These are phyloP conservation scores for Mucor irregularis DNA, from an alignment of 371 early-diverging fungal species.

Conservation along the genomic window DNA sequence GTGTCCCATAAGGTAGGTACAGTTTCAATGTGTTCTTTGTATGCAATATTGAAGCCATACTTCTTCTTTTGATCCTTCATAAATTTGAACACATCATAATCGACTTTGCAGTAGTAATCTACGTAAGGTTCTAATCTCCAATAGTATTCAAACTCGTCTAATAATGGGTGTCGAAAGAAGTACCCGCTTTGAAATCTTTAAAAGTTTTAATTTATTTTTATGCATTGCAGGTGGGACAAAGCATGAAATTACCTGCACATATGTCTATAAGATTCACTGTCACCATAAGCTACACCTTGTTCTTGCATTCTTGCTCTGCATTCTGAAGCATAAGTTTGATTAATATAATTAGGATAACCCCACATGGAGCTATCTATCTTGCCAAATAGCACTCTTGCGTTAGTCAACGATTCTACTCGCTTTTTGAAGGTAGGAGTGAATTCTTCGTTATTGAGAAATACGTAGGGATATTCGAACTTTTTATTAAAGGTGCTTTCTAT, in stretches of 20 bases:
- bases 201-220: slow-evolving; percentile 23
- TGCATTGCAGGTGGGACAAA: too few relatives aligned
- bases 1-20: slow-evolving; percentile 73
- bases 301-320: slow-evolving; percentile 57
- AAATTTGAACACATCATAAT: slow-evolving; percentile 87
- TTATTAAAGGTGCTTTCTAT: slow-evolving; percentile 87
- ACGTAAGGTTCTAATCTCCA: slow-evolving; percentile 97
- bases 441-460: slow-evolving; percentile 77
- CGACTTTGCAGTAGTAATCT: slow-evolving; percentile 82
- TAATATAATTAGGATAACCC: slow-evolving; percentile 83
- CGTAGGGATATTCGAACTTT: slow-evolving; percentile 85
- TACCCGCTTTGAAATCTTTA: slow-evolving; percentile 75
- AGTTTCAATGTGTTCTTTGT: slow-evolving; percentile 69
- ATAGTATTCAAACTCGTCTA: slow-evolving; percentile 84
- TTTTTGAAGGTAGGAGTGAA: slow-evolving; percentile 77
- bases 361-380: slow-evolving; percentile 72
- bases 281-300: slow-evolving; percentile 77
- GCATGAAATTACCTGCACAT: slow-evolving; percentile 82
- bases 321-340: slow-evolving; percentile 63
- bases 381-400: slow-evolving; percentile 48
- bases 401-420: slow-evolving; percentile 42
- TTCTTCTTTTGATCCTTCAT: slow-evolving; percentile 77
- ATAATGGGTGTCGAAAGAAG: slow-evolving; percentile 85
- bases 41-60: slow-evolving; percentile 57
- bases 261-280: slow-evolving; percentile 83